These are phyloP conservation scores for Lactifluus piperatus DNA, from an alignment of 768 basidiomycete genomes.

Conservation along the genomic window DNA sequence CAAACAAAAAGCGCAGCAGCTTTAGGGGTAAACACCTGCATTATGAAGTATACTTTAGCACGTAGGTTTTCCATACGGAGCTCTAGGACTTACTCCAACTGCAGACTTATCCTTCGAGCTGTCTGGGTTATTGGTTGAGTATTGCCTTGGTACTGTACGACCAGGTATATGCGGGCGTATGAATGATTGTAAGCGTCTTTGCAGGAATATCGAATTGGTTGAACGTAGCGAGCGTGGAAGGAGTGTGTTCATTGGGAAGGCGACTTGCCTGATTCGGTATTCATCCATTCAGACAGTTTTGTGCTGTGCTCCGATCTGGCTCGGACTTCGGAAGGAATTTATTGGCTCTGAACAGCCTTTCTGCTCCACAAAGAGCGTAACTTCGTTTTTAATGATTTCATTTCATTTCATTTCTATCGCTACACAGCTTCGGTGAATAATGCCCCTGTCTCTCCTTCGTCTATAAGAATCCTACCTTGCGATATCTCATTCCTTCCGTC, in stretches of 20 bases:
- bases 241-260: conserved; percentile 15
- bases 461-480: not conserved
- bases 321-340: not conserved
- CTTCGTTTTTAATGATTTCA: not conserved
- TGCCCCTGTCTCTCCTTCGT: not conserved
- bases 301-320: no score
- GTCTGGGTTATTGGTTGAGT: conserved; percentile 2
- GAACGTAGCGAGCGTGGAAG: not conserved
- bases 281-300: no score
- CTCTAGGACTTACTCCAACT: conserved; percentile 10
- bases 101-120: conserved; percentile 14
- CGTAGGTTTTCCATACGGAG: no score
- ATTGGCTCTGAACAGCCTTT: not conserved
- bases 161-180: not conserved
- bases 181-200: not conserved
- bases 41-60: not conserved
- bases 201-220: not conserved
- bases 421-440: not conserved
- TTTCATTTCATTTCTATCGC: not conserved
- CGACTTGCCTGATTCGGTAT: conserved; percentile 1
- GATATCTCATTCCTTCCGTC: not conserved
- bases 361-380: not conserved
- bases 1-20: conserved; percentile 79
- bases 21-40: conserved; percentile 84
- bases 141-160: not conserved